Base-by-base conservation (phyloP, 441 rosid genomes). In the Pelargonium myrrhifolium region DNA sequence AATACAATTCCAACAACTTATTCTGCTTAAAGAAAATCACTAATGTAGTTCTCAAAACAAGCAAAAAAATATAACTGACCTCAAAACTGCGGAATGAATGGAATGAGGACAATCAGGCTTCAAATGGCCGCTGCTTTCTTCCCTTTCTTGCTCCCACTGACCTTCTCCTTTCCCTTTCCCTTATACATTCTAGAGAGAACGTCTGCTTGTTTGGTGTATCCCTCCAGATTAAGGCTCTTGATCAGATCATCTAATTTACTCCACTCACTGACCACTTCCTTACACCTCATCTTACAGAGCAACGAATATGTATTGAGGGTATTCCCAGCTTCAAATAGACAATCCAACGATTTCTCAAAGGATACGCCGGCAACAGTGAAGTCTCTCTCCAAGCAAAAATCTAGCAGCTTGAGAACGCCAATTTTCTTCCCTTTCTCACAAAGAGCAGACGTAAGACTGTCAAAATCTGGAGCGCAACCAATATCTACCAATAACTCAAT, bases 181-280 rank as follows among this genome's bases (percentile, higher is more conserved):
- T 31, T 31, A 31, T 31, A 31, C 88, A 89, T 83, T 80, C 96
- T 88, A 24, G 93, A 85, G 43, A 92, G 87, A 64, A 89, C 81
- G 81, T 93, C 97, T 6, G 97, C 98, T 81, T 93, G 98, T 80
- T 82, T 93, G 59, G 90, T 85, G 84, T 82, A 85, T 3, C 98
- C 98, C 72, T 93, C 97, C 62, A 79, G 83, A 68, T 87, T 87
- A 24, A 93, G 94, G 79, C 86, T 87, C 78, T 78, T 78, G 71
- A 90, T 93, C 79, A 93, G 77, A 66, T 86, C 87, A 42, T 83
- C 80, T 4, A 78, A 76, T 80, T 89, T 90, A 64, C 88, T 81
- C 96, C 94, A 89, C 59, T 89, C 85, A 12, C 77, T 69, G 62
- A 14, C 66, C 65, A 88, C 88, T 70, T 92, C 92, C 80, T 86